Percentiles rank a stretch among this genome's conserved stretches.
Evolutionary conservation across 2,329 filamentous ascomycete genomes (phyloP).

Genomic region (Neonectria magnoliae): DNA sequence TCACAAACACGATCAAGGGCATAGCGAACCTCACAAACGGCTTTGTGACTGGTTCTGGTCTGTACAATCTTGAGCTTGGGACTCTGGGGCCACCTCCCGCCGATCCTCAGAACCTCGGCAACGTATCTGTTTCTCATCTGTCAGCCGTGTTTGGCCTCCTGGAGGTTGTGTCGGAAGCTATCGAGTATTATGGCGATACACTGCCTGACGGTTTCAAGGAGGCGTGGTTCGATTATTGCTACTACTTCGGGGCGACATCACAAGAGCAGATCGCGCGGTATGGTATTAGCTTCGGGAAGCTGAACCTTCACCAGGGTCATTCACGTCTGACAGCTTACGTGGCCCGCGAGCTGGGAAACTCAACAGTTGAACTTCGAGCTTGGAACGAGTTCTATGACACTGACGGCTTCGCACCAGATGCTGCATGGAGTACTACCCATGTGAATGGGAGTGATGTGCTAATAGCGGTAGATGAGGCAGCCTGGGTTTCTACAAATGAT

Average conservation of each 20-base stretch:
- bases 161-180: slow-evolving; percentile 66
- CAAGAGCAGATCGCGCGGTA: slow-evolving; percentile 64
- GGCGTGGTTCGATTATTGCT: slow-evolving; percentile 69
- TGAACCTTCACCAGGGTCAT: slow-evolving; percentile 65
- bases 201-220: slow-evolving; percentile 60
- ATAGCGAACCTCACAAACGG: slow-evolving; percentile 66
- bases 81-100: slow-evolving; percentile 61
- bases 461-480: slow-evolving; percentile 62
- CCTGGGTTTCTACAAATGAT: slow-evolving; percentile 67
- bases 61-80: slow-evolving; percentile 62
- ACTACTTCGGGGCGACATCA: slow-evolving; percentile 61
- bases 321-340: slow-evolving; percentile 67
- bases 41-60: slow-evolving; percentile 65
- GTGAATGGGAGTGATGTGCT: slow-evolving; percentile 58
- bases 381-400: slow-evolving; percentile 64
- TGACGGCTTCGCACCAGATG: slow-evolving; percentile 54
- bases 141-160: slow-evolving; percentile 67
- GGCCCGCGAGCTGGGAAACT: slow-evolving; percentile 55
- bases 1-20: slow-evolving; percentile 59
- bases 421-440: slow-evolving; percentile 49
- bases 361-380: slow-evolving; percentile 58
- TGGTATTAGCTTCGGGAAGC: slow-evolving; percentile 57
- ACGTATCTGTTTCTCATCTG: slow-evolving; percentile 64
- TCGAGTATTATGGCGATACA: slow-evolving; percentile 59
- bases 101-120: slow-evolving; percentile 62